These are phyloP conservation scores for Yamadazyma paraphyllophila DNA, from an alignment of 805 yeast genomes.

Conservation along the genomic window DNA sequence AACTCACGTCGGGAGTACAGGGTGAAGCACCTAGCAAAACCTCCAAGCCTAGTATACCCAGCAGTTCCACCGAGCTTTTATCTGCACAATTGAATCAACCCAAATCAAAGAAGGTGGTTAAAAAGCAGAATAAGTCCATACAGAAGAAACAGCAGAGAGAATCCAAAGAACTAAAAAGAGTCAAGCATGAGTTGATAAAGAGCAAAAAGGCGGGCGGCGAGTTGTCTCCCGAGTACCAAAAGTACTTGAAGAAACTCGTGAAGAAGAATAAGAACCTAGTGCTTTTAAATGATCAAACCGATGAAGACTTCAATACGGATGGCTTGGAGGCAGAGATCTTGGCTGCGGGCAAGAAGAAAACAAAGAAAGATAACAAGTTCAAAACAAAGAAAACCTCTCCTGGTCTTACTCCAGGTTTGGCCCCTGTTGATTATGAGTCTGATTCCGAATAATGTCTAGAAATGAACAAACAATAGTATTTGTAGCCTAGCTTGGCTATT, in stretches of 20 bases:
- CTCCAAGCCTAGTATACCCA: constrained; percentile 1
- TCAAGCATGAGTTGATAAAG: constrained; percentile 40
- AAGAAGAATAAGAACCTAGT: constrained; percentile 37
- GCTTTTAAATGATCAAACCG: constrained; percentile 17
- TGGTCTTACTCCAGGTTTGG: constrained; percentile 83
- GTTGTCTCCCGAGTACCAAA: constrained; percentile 32
- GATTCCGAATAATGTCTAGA: constrained; percentile 17
- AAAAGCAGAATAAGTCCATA: constrained; percentile 24
- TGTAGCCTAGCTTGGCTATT: too few relatives aligned
- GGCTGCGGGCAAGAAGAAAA: constrained; percentile 24
- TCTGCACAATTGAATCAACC: constrained; percentile 17
- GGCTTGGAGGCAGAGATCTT: constrained; percentile 30
- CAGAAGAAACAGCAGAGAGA: constrained; percentile 27
- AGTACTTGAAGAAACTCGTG: constrained; percentile 38
- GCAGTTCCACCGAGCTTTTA: constrained; percentile 19
- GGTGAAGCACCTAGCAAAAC: neutral
- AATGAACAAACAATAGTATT: too few relatives aligned
- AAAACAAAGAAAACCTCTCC: constrained; percentile 38
- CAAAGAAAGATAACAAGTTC: constrained; percentile 24
- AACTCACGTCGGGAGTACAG: constrained; percentile 19
- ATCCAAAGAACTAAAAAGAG: constrained; percentile 32
- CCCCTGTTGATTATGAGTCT: constrained; percentile 67
- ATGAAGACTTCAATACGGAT: constrained; percentile 12
- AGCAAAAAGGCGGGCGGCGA: constrained; percentile 20
- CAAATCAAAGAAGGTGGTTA: constrained; percentile 17